These are phyloP conservation scores for Sarcodon sp. DNA, from an alignment of 768 basidiomycete genomes.

Conservation along the genomic window DNA sequence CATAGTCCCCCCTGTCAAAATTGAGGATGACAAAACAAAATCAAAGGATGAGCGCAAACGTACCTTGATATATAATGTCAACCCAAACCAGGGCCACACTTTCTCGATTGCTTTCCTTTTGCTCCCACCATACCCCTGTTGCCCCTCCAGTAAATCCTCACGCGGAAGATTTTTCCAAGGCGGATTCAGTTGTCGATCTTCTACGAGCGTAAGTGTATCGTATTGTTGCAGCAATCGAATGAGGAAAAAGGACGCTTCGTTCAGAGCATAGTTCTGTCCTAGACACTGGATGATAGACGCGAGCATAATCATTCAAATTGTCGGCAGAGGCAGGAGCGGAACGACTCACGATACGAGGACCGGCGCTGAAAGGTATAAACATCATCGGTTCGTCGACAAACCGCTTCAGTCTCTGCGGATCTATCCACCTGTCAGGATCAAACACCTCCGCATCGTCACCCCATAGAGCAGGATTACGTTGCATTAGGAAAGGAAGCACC, in stretches of 20 bases:
- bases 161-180: conserved; percentile 18
- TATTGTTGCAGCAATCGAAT: conserved; percentile 55
- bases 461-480: conserved; percentile 59
- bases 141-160: conserved; percentile 44
- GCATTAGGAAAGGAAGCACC: conserved; percentile 49
- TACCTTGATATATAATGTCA: conserved; percentile 61
- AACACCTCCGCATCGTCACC: conserved; percentile 68
- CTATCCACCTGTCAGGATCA: conserved; percentile 69
- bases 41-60: background rate
- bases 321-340: background rate
- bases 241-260: conserved; percentile 65
- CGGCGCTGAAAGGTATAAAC: conserved; percentile 65
- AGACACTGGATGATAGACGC: conserved; percentile 32
- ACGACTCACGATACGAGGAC: conserved; percentile 37
- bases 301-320: background rate
- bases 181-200: conserved; percentile 21
- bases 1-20: background rate
- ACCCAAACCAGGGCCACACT: conserved; percentile 47
- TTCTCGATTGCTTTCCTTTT: conserved; percentile 37
- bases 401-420: conserved; percentile 34
- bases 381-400: conserved; percentile 52
- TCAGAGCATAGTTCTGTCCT: conserved; percentile 66
- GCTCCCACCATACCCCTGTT: conserved; percentile 34
- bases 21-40: background rate
- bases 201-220: conserved; percentile 42